Evolutionary conservation across 441 rosid genomes (phyloP).

Genomic region (Populus tomentosa): DNA sequence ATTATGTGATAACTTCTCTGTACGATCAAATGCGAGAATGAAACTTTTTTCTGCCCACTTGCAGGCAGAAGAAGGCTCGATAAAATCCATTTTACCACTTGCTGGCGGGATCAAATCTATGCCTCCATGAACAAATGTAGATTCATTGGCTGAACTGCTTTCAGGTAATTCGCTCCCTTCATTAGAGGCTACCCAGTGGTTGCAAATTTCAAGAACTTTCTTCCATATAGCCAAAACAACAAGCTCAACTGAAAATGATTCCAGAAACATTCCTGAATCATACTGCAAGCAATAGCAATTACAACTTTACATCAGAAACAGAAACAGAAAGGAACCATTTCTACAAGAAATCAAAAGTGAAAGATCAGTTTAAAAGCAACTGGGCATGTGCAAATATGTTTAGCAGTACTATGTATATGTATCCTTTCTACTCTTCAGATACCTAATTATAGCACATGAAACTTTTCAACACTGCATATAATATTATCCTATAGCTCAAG

Average conservation of each 20-base stretch:
- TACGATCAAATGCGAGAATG: slow-evolving; percentile 47
- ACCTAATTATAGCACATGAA: too few relatives aligned
- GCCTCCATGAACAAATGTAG: slow-evolving; percentile 9
- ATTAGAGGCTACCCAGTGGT: slow-evolving; percentile 45
- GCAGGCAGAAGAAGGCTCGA: slow-evolving; percentile 36
- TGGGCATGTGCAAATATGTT: too few relatives aligned
- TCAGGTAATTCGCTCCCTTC: slow-evolving; percentile 27
- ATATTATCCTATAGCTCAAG: too few relatives aligned
- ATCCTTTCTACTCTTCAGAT: too few relatives aligned
- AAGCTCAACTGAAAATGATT: slow-evolving; percentile 69
- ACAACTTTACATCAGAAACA: background rate
- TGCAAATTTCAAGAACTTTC: slow-evolving; percentile 51
- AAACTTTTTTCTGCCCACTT: slow-evolving; percentile 62
- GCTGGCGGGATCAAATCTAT: slow-evolving; percentile 8
- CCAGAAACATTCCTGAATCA: slow-evolving; percentile 47
- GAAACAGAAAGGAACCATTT: too few relatives aligned
- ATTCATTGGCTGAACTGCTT: slow-evolving; percentile 27
- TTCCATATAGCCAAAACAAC: slow-evolving; percentile 70
- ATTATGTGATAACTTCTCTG: slow-evolving; percentile 53
- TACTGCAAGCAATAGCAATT: slow-evolving; percentile 39
- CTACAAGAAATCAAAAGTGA: too few relatives aligned
- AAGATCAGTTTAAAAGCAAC: too few relatives aligned
- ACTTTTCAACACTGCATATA: too few relatives aligned
- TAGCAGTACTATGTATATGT: background rate
- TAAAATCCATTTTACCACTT: slow-evolving; percentile 32